Evolutionary conservation across 2,329 filamentous ascomycete genomes (phyloP).

Genomic region (Calonectria pseudoturangicola): DNA sequence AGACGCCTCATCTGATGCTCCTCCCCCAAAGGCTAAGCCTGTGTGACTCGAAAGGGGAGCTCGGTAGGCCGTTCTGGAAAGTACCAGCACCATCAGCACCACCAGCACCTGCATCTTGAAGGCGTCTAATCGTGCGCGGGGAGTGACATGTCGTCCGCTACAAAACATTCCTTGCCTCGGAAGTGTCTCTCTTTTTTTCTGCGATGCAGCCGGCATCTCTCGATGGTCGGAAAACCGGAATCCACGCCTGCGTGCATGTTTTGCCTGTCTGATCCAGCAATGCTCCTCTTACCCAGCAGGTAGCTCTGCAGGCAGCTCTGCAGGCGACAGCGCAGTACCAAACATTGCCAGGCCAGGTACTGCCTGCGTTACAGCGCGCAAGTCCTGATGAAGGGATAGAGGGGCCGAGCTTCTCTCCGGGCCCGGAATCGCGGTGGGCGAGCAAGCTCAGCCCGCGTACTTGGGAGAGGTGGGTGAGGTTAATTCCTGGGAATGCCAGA

Average conservation of each 20-base stretch:
- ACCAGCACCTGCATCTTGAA: conserved; percentile 26
- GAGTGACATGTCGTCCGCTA: conserved; percentile 39
- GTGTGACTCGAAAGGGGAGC: conserved; percentile 24
- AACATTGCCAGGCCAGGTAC: conserved; percentile 19
- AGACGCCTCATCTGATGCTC: conserved; percentile 29
- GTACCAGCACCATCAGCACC: conserved; percentile 42
- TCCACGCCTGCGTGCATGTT: conserved; percentile 28
- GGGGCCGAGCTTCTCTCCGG: conserved; percentile 24
- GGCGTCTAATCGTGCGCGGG: conserved; percentile 30
- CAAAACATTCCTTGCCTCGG: conserved; percentile 22
- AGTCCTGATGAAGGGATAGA: conserved; percentile 24
- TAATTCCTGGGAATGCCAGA: conserved; percentile 41
- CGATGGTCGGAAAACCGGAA: conserved; percentile 21
- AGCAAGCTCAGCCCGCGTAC: conserved; percentile 12
- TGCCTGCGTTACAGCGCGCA: conserved; percentile 1
- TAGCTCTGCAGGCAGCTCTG: conserved; percentile 20
- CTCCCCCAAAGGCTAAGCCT: conserved; percentile 20
- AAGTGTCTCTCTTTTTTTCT: conserved; percentile 11
- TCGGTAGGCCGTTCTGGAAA: conserved; percentile 45
- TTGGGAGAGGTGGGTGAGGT: conserved; percentile 21
- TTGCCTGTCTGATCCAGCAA: conserved; percentile 22
- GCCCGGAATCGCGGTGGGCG: conserved; percentile 19
- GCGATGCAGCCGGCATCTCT: conserved; percentile 31
- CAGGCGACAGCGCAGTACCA: conserved; percentile 12
- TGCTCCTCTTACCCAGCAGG: background rate